A percentile compares a stretch with the other conserved stretches of the same genome.
These are phyloP conservation scores for Spiraea crenata DNA, from an alignment of 331 rosid species.

Conservation along the genomic window DNA sequence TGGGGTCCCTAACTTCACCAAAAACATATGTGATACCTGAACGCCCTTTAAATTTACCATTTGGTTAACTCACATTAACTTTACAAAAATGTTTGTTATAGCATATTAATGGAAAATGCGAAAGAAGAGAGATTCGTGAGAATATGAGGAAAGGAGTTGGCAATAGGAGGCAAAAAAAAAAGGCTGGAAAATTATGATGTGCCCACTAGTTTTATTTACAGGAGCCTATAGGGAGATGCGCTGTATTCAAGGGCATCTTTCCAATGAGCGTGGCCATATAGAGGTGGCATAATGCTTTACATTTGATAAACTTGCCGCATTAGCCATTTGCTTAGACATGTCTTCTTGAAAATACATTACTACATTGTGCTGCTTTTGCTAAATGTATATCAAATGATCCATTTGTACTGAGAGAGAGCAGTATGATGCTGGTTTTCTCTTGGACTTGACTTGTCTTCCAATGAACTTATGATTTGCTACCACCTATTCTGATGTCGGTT, in stretches of 20 bases:
- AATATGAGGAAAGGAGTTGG: neutral
- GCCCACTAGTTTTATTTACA: too few species aligned
- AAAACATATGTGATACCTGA: neutral
- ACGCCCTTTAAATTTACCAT: too few species aligned
- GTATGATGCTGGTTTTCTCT: neutral
- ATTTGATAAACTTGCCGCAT: neutral
- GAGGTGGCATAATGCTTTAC: neutral
- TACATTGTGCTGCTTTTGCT: neutral
- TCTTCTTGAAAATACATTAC: neutral
- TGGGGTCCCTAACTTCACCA: neutral
- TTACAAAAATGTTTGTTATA: neutral
- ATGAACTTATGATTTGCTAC: too few species aligned
- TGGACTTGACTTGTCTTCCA: too few species aligned
- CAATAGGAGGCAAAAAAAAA: neutral
- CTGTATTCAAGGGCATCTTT: too few species aligned
- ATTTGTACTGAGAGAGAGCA: neutral
- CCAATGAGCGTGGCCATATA: neutral
- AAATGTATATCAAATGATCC: neutral
- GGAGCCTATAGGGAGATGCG: too few species aligned
- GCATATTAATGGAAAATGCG: too few species aligned
- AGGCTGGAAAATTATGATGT: neutral
- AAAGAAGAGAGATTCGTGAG: too few species aligned
- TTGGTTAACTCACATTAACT: neutral
- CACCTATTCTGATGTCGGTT: neutral
- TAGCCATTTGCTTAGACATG: neutral